Conservation (phyloP, 176 grass and related monocot genomes). For the Eragrostis curvula region DNA sequence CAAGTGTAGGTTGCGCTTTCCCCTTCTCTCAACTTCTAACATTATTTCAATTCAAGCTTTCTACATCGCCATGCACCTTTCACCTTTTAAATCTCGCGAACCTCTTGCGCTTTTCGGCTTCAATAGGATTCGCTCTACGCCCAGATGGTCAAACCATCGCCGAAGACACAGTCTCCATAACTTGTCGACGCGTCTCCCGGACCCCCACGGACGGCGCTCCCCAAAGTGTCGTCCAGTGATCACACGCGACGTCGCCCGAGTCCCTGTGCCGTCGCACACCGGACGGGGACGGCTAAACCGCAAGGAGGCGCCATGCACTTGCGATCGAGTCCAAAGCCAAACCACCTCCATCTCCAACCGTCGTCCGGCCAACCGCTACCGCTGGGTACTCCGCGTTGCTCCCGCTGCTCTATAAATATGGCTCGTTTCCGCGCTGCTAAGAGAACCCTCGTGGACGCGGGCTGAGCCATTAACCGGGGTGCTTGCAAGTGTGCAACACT, state of each 20-base stretch:
- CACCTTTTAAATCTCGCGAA: not conserved
- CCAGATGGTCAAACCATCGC: not conserved
- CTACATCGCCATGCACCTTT: not conserved
- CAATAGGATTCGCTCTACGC: not conserved
- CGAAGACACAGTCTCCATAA: not conserved
- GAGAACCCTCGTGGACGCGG: not conserved
- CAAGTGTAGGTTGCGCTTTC: not conserved
- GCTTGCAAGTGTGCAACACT: too few species aligned
- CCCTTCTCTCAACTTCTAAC: not conserved
- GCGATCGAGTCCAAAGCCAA: constrained; percentile 26
- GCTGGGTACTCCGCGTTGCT: not conserved
- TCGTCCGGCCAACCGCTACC: constrained; percentile 7
- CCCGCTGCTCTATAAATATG: constrained; percentile 13
- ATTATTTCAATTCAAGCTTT: not conserved
- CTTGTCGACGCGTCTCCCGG: not conserved
- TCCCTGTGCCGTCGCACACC: not conserved
- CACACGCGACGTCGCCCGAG: not conserved
- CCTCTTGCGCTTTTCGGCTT: constrained; percentile 28
- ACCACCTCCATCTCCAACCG: not conserved
- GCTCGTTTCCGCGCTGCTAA: not conserved
- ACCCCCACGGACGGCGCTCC: not conserved
- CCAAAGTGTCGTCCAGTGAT: not conserved
- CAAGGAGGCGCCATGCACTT: constrained; percentile 23
- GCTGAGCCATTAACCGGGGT: not conserved
- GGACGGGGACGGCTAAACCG: not conserved